Evolutionary conservation across 495 filamentous ascomycete genomes (phyloP), one percentile per base, ranked within the genome.

Genomic region (Neurospora sp.): DNA sequence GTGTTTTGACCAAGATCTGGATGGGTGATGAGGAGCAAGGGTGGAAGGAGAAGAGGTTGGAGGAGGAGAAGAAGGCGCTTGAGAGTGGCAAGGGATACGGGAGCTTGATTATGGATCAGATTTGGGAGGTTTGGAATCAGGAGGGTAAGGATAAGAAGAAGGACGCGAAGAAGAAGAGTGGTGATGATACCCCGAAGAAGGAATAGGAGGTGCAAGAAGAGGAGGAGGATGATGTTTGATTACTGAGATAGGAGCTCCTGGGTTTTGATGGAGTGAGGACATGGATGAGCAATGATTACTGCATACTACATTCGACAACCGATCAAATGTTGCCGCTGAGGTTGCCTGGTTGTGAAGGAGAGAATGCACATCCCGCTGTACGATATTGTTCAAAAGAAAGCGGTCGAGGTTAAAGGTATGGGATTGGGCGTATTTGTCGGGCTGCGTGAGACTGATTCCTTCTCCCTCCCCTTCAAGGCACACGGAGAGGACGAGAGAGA

Each of bases 71-170:
- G 83, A 85, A 93, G 83, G 89, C 89, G 72, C 75, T 94, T 78
- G 89, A 90, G 76, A 88, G 91, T 73, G 94, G 94, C 23, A 92
- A 89, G 81, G 92, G 93, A 37, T 94, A 95, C 86, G 89, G 88
- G 18, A 90, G 89, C 77, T 83, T 97, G 82, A 97, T 97, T 75
- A 86, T 88, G 81, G 92, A 94, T 76, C 91, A 95, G 87, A 88
- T 97, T 54, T 90, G 87, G 86, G 93, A 97, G 81, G 94, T 94
- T 54, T 93, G 88, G 89, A 90, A 86, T 79, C 87, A 86, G 69
- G 54, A 39, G 16, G 41, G 46, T 39, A 75, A 39, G 12, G 76
- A 76, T 72, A 72, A 69, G 70, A 74, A 78, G 54, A 74, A 69
- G 69, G 54, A 74, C 40, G 70, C n/a, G n/a, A n/a, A 70, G 76